Base-by-base conservation (phyloP, 2,329 filamentous ascomycete genomes). In the Trichoderma gracile region DNA sequence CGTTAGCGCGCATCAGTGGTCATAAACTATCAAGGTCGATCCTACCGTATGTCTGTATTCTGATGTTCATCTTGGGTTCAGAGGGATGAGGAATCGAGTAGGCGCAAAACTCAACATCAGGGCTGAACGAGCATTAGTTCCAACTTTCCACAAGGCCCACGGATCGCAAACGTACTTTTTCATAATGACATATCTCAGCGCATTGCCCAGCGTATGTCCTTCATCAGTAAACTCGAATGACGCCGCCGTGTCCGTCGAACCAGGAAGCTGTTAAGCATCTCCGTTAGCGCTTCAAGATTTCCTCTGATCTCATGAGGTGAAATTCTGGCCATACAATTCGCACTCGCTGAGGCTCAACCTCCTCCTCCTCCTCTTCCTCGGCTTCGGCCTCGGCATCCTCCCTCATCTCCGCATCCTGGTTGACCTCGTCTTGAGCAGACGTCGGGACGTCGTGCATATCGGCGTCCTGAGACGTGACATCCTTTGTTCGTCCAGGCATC, bases 31-130 rank as follows among this genome's bases (percentile, higher is more conserved):
- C 5, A 25, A 5, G 25, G 5, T 1, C 23, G 17, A 50, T 78
- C 87, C 75, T 81, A 97, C 94, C 91, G 73, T 95, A 98, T 69
- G 94, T 99, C 78, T 99, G 95, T 68, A 99, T 98, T 72, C 95
- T 87, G 67, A 99, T 82, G 74, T 98, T 97, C 94, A 99, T 97
- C 79, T 96, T 95, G 46, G 89, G 82, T 78, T 99, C 95, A 45
- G 93, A 96, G 57, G 95, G 95, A 78, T 99, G 95, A 33, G 95
- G 95, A 67, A 99, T 98, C 8, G 94, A 92, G 78, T 99, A 99
- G 67, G 94, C 95, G 78, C 95, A 98, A 79, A 99, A 97, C 77
- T 99, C 95, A 66, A 99, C 95, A 68, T 95, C 88, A 33, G 95
- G 94, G 77, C 94, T 98, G 14, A 3, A 21, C n/a, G 19, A 33